Evolutionary conservation across 257 asterid genomes (phyloP), one percentile per base, ranked within the genome.

Genomic region (Nyctanthes arbortristis): DNA sequence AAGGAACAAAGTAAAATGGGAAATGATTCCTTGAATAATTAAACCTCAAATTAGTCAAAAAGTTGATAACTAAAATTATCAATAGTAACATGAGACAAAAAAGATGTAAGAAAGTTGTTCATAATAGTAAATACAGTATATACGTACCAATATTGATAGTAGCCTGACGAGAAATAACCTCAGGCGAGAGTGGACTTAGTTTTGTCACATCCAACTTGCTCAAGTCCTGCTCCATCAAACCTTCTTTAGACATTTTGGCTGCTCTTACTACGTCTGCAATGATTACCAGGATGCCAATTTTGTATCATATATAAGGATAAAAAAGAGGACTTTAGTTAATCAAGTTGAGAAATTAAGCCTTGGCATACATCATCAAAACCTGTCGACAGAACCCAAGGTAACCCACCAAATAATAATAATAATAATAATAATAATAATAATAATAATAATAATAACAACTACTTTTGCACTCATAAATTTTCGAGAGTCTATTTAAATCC

Each of bases 121-220:
- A n/a, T n/a, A n/a, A 36, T 60, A 36, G 12, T 43, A 39, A n/a
- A 5, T 1, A 24, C 24, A 14, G 49, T 37, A n/a, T 40, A 49
- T 66, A 63, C 65, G 35, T 65, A 93, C 97, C 96, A 33, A 93
- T 90, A 72, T 93, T 93, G 58, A 93, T 93, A 2, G 97, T 93
- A n/a, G 98, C 98, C 82, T 93, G 98, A 67, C 98, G 96, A 76
- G 98, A 88, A 70, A 93, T 93, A 61, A 93, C 98, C 80, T 93
- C 98, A 40, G 96, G 98, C n/a, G 98, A 88, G 20, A 93, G 96
- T 57, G 98, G 98, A 88, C 89, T 80, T 65, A 93, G 74, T 31
- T 69, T 73, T 0, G 89, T 65, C 58, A 89, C 94, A 90, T 93
- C 98, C 85, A 93, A 78, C 89, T 90, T 90, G 74, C 92, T 90